A percentile compares a stretch with the other conserved stretches of the same genome.
These are phyloP conservation scores for Xylaria hypoxylon DNA, from an alignment of 2,329 filamentous ascomycete genomes.

Conservation along the genomic window DNA sequence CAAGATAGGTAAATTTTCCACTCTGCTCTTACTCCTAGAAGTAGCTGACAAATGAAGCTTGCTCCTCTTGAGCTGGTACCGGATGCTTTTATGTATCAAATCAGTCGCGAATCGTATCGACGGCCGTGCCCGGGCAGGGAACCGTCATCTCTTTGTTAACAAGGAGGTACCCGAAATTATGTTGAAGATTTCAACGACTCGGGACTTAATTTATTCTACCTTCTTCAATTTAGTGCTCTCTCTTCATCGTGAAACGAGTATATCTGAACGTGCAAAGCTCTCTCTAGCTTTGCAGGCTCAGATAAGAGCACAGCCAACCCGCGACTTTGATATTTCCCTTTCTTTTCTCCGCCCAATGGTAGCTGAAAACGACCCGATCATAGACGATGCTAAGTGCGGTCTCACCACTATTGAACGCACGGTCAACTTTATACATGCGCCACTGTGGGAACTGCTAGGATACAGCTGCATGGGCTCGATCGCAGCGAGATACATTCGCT, in stretches of 20 bases:
- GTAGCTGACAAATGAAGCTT: slow-evolving; percentile 1
- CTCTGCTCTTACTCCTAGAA: not conserved
- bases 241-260: too few species aligned
- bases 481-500: not conserved
- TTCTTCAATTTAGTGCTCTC: too few species aligned
- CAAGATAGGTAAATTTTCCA: not conserved
- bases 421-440: not conserved
- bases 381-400: too few species aligned
- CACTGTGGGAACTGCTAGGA: not conserved
- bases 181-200: not conserved
- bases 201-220: too few species aligned
- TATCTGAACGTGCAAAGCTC: not conserved
- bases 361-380: not conserved
- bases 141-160: too few species aligned
- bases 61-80: not conserved
- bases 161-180: not conserved
- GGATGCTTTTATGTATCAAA: not conserved
- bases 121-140: too few species aligned
- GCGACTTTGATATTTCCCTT: too few species aligned
- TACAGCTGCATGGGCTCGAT: not conserved
- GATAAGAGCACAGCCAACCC: not conserved
- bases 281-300: not conserved
- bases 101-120: not conserved
- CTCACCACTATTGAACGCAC: not conserved
- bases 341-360: not conserved